phyloP scores from a whole-genome alignment of 805 yeast genomes.

The Myxozyma udenii region DNA sequence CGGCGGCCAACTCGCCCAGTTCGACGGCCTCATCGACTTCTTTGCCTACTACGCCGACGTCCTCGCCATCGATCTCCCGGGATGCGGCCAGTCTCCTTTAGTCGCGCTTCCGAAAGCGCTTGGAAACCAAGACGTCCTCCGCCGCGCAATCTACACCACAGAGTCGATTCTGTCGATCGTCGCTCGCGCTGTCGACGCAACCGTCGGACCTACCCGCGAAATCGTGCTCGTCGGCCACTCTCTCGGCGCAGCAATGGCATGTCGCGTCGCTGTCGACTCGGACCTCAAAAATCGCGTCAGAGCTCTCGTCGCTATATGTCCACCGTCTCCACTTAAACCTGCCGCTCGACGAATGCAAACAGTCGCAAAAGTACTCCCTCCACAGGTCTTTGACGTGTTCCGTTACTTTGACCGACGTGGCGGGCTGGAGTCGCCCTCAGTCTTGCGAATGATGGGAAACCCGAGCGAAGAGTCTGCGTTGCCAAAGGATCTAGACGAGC shows the following conservation, averaged over 20 bases:
- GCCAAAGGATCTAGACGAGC: slow-evolving; percentile 29
- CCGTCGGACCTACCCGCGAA: slow-evolving; percentile 17
- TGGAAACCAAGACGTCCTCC: background rate
- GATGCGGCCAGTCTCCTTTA: slow-evolving; percentile 58
- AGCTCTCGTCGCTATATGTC: slow-evolving; percentile 40
- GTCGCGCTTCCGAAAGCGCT: slow-evolving; percentile 29
- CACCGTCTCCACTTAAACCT: slow-evolving; percentile 41
- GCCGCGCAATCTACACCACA: slow-evolving; percentile 16
- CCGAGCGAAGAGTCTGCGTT: background rate
- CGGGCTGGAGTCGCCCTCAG: slow-evolving; percentile 60
- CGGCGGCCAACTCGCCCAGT: slow-evolving; percentile 87
- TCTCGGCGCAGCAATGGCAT: slow-evolving; percentile 60
- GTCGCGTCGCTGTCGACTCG: slow-evolving; percentile 41
- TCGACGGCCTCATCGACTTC: slow-evolving; percentile 65
- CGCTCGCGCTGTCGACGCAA: slow-evolving; percentile 24
- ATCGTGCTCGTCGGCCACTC: slow-evolving; percentile 65
- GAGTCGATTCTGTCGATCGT: slow-evolving; percentile 17
- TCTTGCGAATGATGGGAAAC: slow-evolving; percentile 50
- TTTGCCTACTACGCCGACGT: slow-evolving; percentile 63
- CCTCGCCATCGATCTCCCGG: slow-evolving; percentile 78
- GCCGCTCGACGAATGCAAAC: slow-evolving; percentile 22
- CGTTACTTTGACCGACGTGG: slow-evolving; percentile 59
- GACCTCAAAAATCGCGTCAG: slow-evolving; percentile 32
- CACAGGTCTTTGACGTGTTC: slow-evolving; percentile 49
- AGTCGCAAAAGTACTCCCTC: slow-evolving; percentile 35